phyloP scores from a whole-genome alignment of 148 eudicot genomes.

The Chenopodium quinoa region DNA sequence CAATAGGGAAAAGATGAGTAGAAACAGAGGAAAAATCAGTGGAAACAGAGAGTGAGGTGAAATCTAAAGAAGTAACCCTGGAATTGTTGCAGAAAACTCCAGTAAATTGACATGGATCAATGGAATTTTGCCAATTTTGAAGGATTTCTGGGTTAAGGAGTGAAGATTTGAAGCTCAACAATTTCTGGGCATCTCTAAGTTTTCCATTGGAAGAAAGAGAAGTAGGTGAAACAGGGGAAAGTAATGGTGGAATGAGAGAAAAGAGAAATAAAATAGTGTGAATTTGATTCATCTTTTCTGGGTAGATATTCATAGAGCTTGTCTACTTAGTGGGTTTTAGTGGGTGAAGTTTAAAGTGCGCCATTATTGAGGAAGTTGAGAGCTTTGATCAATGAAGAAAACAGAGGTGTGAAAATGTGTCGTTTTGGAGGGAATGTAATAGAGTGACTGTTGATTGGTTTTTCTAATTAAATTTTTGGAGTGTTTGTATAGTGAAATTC shows the following conservation, averaged over 20 bases:
- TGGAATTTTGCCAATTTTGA: conserved; percentile 42
- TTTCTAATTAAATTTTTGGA: not conserved
- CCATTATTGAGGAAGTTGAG: conserved; percentile 20
- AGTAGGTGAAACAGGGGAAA: conserved; percentile 21
- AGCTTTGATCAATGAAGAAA: conserved; percentile 18
- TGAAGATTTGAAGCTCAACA: conserved; percentile 64
- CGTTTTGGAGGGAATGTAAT: not conserved
- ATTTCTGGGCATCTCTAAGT: conserved; percentile 40
- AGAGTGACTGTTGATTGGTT: not conserved
- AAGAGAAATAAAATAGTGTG: conserved; percentile 10
- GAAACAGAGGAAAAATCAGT: conserved; percentile 42
- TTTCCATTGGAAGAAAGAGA: not conserved
- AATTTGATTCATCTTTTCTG: conserved; percentile 24
- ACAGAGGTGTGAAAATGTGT: not conserved
- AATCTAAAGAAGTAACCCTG: conserved; percentile 54
- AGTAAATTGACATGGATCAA: conserved; percentile 57
- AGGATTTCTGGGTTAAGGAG: conserved; percentile 51
- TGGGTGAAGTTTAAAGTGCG: conserved; percentile 17
- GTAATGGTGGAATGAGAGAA: not conserved
- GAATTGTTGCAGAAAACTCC: conserved; percentile 58
- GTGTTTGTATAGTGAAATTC: not conserved
- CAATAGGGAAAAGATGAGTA: conserved; percentile 38
- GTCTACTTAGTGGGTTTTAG: conserved; percentile 9
- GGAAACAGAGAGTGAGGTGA: conserved; percentile 36
- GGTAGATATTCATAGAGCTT: not conserved